Evolutionary conservation across 371 early-diverging fungal species (phyloP).

Genomic region (Mucor lusitanicus): DNA sequence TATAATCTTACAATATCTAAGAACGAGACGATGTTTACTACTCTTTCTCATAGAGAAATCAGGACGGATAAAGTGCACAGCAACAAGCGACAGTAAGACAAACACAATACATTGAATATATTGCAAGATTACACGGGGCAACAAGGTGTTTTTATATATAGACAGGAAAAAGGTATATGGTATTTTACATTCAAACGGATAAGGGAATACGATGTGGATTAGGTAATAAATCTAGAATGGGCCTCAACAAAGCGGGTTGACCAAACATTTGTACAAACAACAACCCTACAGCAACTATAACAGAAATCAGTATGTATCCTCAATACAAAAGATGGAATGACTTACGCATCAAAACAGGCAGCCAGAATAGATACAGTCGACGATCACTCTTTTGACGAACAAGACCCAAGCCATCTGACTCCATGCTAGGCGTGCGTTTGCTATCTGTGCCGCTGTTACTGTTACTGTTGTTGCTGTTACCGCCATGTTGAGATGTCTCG

Average conservation of each 20-base stretch:
- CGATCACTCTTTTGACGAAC: slow-evolving; percentile 28
- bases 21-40: no score
- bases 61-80: no score
- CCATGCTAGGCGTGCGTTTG: slow-evolving; percentile 14
- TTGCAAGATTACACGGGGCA: no score
- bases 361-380: slow-evolving; percentile 38
- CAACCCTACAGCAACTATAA: slow-evolving; percentile 12
- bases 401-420: slow-evolving; percentile 31
- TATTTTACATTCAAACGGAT: slow-evolving; percentile 2
- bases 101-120: no score
- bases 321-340: neutral
- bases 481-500: neutral
- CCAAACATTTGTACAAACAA: slow-evolving; percentile 16
- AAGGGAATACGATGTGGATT: neutral
- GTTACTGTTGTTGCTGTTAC: no score
- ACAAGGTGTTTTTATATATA: neutral
- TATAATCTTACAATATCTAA: no score
- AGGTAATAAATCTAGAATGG: slow-evolving; percentile 8
- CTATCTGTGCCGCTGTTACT: neutral
- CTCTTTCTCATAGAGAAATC: no score
- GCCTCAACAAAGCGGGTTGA: slow-evolving; percentile 1
- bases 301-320: neutral
- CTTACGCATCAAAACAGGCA: slow-evolving; percentile 37
- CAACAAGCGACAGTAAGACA: no score
- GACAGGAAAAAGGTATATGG: neutral